These are phyloP conservation scores for Acacia melanoxylon DNA, from an alignment of 306 rosid species.

Conservation along the genomic window DNA sequence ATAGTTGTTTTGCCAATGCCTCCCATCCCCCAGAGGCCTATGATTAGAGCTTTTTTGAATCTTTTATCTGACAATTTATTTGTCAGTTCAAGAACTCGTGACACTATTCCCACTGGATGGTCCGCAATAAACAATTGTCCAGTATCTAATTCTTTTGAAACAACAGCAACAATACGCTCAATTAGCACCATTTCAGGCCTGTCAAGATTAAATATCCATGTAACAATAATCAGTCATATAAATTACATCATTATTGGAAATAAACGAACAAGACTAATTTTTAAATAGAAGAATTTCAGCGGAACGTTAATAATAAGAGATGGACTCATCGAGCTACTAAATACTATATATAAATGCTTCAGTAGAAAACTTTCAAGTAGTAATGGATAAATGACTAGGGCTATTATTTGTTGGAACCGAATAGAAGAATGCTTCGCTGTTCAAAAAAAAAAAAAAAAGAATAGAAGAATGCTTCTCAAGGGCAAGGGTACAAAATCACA, in stretches of 20 bases:
- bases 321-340: neutral
- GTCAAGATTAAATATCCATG: neutral
- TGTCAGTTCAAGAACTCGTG: neutral
- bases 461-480: no score
- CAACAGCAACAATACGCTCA: neutral
- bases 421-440: no score
- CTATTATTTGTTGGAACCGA: no score
- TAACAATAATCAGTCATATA: no score
- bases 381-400: no score
- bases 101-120: neutral
- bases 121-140: neutral
- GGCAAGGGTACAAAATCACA: no score
- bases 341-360: no score
- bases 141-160: neutral
- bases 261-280: no score
- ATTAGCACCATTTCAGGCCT: neutral
- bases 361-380: no score
- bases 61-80: neutral
- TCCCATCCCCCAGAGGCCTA: neutral
- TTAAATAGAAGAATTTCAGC: neutral
- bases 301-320: neutral
- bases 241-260: no score
- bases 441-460: no score
- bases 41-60: neutral
- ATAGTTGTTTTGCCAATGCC: neutral